phyloP scores from a whole-genome alignment of 2,329 filamentous ascomycete species.

The Paecilomyces sp. region DNA sequence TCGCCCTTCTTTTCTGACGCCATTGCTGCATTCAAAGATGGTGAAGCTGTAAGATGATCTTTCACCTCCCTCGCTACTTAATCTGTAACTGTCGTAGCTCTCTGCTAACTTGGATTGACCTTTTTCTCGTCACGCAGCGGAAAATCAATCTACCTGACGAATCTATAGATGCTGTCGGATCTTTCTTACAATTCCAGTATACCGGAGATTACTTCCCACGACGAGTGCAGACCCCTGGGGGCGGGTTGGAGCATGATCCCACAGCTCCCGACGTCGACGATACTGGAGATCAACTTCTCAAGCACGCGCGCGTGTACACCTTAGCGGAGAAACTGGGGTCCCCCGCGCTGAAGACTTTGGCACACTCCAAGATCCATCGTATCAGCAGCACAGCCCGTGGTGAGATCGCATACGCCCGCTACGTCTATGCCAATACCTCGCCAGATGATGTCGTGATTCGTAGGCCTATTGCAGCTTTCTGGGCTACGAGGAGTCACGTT shows the following conservation, averaged over 20 bases:
- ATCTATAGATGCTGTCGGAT: slow-evolving; percentile 66
- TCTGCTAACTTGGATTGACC: background rate
- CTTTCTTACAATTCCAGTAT: slow-evolving; percentile 77
- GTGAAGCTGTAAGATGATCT: slow-evolving; percentile 48
- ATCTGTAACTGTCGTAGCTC: background rate
- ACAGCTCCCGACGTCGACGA: slow-evolving; percentile 61
- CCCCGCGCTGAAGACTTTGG: slow-evolving; percentile 63
- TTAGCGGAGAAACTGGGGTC: slow-evolving; percentile 73
- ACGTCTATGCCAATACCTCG: slow-evolving; percentile 73
- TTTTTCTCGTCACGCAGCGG: slow-evolving; percentile 39
- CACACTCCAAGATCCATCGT: slow-evolving; percentile 85
- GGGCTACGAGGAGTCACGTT: slow-evolving; percentile 73
- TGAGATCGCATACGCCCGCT: slow-evolving; percentile 86
- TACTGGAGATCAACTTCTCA: slow-evolving; percentile 74
- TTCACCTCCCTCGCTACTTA: background rate
- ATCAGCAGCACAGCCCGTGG: slow-evolving; percentile 81
- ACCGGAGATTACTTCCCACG: slow-evolving; percentile 79
- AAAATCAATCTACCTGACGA: slow-evolving; percentile 62
- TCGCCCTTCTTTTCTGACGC: slow-evolving; percentile 68
- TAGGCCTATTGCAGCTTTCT: slow-evolving; percentile 81
- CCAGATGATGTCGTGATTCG: slow-evolving; percentile 66
- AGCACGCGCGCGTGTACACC: slow-evolving; percentile 84
- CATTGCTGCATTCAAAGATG: slow-evolving; percentile 55
- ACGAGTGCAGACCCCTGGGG: slow-evolving; percentile 52
- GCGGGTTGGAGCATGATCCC: slow-evolving; percentile 63